Base-by-base conservation (phyloP, 176 grass and related monocot genomes). In the sorghum (Sorghum bicolor) region DNA sequence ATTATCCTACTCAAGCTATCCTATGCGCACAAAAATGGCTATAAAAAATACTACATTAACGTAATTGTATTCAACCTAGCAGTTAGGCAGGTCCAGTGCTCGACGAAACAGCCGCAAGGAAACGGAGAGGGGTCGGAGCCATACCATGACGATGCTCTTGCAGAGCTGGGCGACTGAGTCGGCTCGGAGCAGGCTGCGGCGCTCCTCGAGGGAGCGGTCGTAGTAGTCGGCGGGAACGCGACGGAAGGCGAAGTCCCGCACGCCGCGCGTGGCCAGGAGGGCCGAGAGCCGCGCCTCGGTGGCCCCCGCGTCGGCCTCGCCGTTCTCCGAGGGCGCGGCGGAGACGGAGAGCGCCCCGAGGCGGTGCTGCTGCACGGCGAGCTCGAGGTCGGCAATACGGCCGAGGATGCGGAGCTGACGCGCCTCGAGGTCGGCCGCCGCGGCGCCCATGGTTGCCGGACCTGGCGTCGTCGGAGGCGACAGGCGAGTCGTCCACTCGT, bases 121-220 rank as follows among this genome's bases (percentile, higher is more conserved):
- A 61, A 47, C 13, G 28, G 17, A 61, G 57, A 48, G 34, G 11
- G 64, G 45, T 5, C 36, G 4, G 22, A 13, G 0, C n/a, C 70
- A 71, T 90, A 98, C 96, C 91, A 98, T 83, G 65, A 95, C 93
- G 55, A 95, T 95, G 85, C 91, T 98, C 87, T 98, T 95, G 91
- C 96, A 98, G 31, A 98, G 93, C 79, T 98, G 91, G 22, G 90
- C 70, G 72, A 95, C 64, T 3, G 91, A 90, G 28, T 90, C 45
- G 22, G 93, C 89, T 1, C 57, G 64, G 74, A 98, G 90, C n/a
- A 98, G 77, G 6, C 84, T 71, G 30, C 89, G 77, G 64, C 96
- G 81, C 78, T 70, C 87, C 70, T 95, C 91, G 17, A 98, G 80
- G 70, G 83, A 5, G 13, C 83, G 85, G 37, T 95, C 93, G 69